phyloP scores from a whole-genome alignment of 2,329 filamentous ascomycete species.

The Septoria linicola region DNA sequence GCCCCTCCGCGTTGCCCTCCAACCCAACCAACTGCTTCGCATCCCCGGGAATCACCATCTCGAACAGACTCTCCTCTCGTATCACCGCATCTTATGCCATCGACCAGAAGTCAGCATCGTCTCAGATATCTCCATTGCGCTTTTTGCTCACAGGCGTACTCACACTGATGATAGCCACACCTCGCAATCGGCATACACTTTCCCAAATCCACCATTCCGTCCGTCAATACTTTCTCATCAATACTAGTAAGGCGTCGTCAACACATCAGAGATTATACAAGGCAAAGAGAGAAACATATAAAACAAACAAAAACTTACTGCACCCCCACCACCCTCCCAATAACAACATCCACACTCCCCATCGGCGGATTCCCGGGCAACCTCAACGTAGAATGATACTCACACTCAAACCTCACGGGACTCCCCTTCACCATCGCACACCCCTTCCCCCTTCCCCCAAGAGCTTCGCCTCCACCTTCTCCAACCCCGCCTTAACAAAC shows the following conservation, averaged over 20 bases:
- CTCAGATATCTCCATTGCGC: no score
- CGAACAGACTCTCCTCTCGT: slow-evolving; percentile 52
- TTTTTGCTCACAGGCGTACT: no score
- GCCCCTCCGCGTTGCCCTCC: slow-evolving; percentile 35
- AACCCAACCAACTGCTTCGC: slow-evolving; percentile 36
- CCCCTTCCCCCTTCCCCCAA: no score
- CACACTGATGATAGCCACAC: slow-evolving; percentile 61
- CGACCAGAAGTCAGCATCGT: no score
- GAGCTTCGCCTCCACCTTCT: slow-evolving; percentile 48
- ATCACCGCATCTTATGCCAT: slow-evolving; percentile 58
- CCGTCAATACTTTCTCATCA: slow-evolving; percentile 54
- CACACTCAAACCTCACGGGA: slow-evolving; percentile 61
- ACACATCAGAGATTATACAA: no score
- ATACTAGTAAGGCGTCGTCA: no score
- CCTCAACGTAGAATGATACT: slow-evolving; percentile 55
- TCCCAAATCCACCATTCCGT: slow-evolving; percentile 55
- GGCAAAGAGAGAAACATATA: no score
- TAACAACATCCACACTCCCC: slow-evolving; percentile 58
- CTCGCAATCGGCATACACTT: slow-evolving; percentile 61
- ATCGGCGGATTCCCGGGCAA: slow-evolving; percentile 58
- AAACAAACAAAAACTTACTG: no score
- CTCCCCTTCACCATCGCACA: slow-evolving; percentile 55
- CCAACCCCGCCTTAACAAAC: slow-evolving; percentile 52
- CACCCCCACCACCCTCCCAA: slow-evolving; percentile 57
- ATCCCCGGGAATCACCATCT: slow-evolving; percentile 51